Conservation (phyloP, 441 rosid genomes). For the Corymbia citriodora region DNA sequence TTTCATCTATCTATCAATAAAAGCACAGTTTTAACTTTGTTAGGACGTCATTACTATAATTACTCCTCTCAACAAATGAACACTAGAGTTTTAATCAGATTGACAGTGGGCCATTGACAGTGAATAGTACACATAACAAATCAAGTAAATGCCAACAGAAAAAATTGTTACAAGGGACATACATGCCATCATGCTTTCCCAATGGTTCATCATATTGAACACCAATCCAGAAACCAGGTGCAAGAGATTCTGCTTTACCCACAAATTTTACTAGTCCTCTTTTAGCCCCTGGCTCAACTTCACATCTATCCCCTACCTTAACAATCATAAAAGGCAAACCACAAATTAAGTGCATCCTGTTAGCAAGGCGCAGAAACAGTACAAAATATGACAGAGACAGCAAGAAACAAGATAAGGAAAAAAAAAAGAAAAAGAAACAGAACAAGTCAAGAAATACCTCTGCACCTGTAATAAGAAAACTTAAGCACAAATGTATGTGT, state of each 20-base stretch:
- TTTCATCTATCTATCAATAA: neutral
- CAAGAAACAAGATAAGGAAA: neutral
- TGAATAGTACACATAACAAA: neutral
- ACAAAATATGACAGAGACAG: neutral
- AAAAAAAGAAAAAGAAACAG: neutral
- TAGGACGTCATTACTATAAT: neutral
- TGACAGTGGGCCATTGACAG: neutral
- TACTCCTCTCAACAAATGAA: neutral
- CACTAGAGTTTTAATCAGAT: neutral
- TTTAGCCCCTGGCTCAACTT: constrained; percentile 93
- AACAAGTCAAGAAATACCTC: neutral
- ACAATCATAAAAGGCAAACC: neutral
- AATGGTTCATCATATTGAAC: constrained; percentile 91
- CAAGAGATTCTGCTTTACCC: constrained; percentile 79
- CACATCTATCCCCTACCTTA: constrained; percentile 91
- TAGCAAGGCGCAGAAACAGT: neutral
- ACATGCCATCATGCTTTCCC: constrained; percentile 97
- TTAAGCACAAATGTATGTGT: neutral
- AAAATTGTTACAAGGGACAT: constrained; percentile 18
- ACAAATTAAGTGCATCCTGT: neutral
- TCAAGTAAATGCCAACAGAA: neutral
- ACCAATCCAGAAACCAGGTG: constrained; percentile 94
- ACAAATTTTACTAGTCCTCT: constrained; percentile 85
- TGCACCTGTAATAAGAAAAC: neutral
- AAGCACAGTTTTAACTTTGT: neutral